Evolutionary conservation across 352 stramenopile species (phyloP), one percentile per base, ranked within the genome.

Genomic region (Achlya hypogyna): DNA sequence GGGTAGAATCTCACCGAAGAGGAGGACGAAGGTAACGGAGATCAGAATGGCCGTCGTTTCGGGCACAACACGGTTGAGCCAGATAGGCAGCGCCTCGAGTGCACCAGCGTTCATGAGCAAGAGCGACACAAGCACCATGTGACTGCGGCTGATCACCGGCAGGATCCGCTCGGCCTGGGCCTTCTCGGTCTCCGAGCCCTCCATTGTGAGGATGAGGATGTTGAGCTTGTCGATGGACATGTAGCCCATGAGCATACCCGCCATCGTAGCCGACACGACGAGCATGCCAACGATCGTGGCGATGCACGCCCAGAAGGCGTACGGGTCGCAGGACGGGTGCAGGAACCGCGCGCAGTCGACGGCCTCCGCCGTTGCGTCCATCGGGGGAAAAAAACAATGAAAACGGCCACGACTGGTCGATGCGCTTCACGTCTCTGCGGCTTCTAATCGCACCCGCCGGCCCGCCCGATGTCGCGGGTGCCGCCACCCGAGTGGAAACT

Each of bases 1-100:
- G 3, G 87, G 88, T 10, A 96, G 69, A 54, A 97, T 95, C 65
- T 97, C 89, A 4, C 87, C 87, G 74, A 93, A 95, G 47, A 96
- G 74, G 9, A 96, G 69, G 2, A 97, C 79, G 4, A 91, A 62
- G 1, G 81, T 92, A 0, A 96, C 86, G 29, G 81, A 92, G 28
- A 95, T 72, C 22, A 96, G 66, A 53, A 96, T 80, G 10, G 86
- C 85, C n/a, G 84, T 60, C 34, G 20, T 27, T 23, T 75, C 62
- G 23, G 77, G 56, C 22, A 92, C 53, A 29, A 93, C 53, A 29
- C 75, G 52, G 65, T 92, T 82, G 45, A 92, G 70, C 65, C 92
- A 92, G n/a, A 95, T 59, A 14, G 86, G 84, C 25, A 95, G 69
- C 5, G 78, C 71, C 65, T 96, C 88, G 63, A 93, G 87, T 1